Evolutionary conservation across 2,329 filamentous ascomycete species (phyloP), one percentile per base, ranked within the genome.

Genomic region (Huntiella savannae): DNA sequence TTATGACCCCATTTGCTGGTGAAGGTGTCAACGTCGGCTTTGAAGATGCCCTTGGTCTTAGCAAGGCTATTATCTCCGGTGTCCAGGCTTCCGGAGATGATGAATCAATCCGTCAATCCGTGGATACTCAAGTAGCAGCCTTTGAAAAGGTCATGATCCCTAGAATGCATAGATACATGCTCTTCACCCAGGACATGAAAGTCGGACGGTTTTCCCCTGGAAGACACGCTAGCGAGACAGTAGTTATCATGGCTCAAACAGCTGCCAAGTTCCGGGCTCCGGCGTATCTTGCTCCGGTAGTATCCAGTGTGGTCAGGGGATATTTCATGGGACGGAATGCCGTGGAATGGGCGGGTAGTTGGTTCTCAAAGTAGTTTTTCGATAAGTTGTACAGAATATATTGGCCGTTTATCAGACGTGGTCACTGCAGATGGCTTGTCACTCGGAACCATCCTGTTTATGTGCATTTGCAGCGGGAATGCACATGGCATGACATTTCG

Each of bases 11-110:
- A 0, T 73, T 69, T 51, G 69, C 68, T 1, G 74, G 74, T 4
- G 72, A 74, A 48, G 73, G 73, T 2, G 72, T 76, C 19, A 77
- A 78, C 53, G 59, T 67, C 15, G 71, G 64, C 1, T 64, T 79
- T 55, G 62, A 66, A 40, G 73, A 78, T 55, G 66, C 71, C 5
- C 55, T 69, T 50, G 56, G 64, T 16, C 60, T 78, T 15, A 67
- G 65, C 0, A 54, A 59, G 28, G 60, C 62, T 5, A 67, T 73
- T 50, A 54, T 61, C 42, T 49, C 50, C 6, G 54, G 56, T 1
- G 46, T 45, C 16, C 22, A 28, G 22, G 22, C 22, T 8, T 28
- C 22, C 5, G 5, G 7, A 8, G 22, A 28, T 28, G 22, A 8
- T 28, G 8, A 28, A 28, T 28, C 22, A 6, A 28, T 28, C 22